Evolutionary conservation across 768 basidiomycete species (phyloP).

Genomic region (Gymnopilus junonius): DNA sequence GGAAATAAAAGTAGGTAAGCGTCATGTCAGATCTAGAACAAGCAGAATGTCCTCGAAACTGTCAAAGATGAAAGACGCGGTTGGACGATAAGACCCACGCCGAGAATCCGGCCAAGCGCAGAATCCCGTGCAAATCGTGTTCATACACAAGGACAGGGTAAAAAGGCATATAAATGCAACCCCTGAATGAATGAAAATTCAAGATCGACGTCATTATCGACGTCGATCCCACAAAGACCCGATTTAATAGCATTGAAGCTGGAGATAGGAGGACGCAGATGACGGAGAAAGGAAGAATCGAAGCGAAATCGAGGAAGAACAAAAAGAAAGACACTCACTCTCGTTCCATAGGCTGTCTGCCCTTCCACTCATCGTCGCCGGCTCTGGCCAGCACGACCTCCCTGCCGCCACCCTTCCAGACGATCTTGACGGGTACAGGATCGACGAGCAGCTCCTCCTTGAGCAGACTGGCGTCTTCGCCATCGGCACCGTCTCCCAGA

Average conservation of each 20-base stretch:
- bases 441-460: slow-evolving; percentile 28
- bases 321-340: slow-evolving; percentile 49
- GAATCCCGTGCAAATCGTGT: not conserved
- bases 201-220: slow-evolving; percentile 4
- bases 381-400: slow-evolving; percentile 72
- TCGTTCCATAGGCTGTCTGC: slow-evolving; percentile 63
- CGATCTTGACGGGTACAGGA: slow-evolving; percentile 53
- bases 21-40: not conserved
- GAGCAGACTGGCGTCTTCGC: slow-evolving; percentile 10
- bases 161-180: not conserved
- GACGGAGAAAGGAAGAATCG: not conserved
- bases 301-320: not conserved
- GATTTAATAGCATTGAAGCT: not conserved
- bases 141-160: not conserved
- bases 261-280: not conserved
- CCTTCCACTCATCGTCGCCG: slow-evolving; percentile 79
- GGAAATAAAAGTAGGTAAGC: not conserved
- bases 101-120: not conserved
- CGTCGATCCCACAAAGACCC: not conserved
- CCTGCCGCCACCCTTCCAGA: slow-evolving; percentile 69
- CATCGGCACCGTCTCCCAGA: slow-evolving; percentile 31
- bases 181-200: not conserved
- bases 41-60: not conserved
- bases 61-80: not conserved
- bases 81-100: not conserved